phyloP scores from a whole-genome alignment of 371 early-diverging fungal genomes.

The Mortierella sp. region DNA sequence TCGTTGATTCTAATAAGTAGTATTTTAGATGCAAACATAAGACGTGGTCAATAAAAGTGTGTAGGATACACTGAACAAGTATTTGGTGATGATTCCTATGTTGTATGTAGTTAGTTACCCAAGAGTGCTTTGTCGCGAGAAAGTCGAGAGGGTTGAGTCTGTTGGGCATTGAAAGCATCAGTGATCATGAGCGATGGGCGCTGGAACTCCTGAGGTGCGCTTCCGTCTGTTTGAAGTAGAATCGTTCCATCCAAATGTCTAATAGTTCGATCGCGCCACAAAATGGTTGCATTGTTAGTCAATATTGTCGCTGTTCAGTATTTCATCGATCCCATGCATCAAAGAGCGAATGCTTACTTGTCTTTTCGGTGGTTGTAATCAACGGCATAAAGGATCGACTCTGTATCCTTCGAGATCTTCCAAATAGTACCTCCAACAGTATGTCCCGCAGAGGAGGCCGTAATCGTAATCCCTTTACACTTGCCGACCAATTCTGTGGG shows the following conservation, averaged over 20 bases:
- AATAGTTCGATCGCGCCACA: not conserved
- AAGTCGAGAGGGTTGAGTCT: conserved; percentile 78
- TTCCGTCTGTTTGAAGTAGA: conserved; percentile 74
- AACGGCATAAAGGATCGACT: conserved; percentile 96
- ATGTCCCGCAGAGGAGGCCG: conserved; percentile 96
- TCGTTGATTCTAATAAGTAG: conserved; percentile 68
- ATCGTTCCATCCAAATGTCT: conserved; percentile 91
- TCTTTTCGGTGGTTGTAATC: conserved; percentile 98
- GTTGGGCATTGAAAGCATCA: conserved; percentile 85
- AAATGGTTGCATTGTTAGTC: no score
- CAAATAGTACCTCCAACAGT: conserved; percentile 98
- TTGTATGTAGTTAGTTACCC: conserved; percentile 60
- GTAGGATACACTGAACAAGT: no score
- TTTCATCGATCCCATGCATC: not conserved
- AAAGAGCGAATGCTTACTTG: conserved; percentile 65
- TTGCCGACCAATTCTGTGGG: conserved; percentile 84
- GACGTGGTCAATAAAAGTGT: not conserved
- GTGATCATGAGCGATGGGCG: conserved; percentile 94
- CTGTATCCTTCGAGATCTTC: conserved; percentile 95
- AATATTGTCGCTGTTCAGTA: no score
- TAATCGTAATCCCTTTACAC: conserved; percentile 89
- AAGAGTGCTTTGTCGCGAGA: conserved; percentile 82
- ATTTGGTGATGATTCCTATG: no score
- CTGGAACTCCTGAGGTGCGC: conserved; percentile 79
- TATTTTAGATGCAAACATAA: not conserved